Base-by-base conservation (phyloP, 805 yeast genomes). In the Myxozyma neotropica region DNA sequence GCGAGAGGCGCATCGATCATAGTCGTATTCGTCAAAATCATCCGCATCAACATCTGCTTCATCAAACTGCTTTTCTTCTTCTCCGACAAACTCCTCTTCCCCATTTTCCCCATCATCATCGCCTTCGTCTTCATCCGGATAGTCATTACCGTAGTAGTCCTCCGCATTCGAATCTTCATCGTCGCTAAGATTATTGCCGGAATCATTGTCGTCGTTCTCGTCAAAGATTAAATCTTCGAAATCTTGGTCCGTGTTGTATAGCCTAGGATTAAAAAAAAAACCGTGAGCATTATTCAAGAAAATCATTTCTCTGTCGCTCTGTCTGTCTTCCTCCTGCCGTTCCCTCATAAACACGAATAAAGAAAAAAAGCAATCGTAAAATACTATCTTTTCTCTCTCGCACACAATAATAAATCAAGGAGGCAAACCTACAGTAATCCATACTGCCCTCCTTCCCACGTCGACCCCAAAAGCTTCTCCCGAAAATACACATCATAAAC, bases 401-500 rank as follows among this genome's bases (percentile, higher is more conserved):
- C 19, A 6, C 43, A 13, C 43, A 27, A 29, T 12, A 35, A 19
- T 19, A 47, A 33, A 47, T 27, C 39, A 51, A 17, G 17, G 15
- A 42, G n/a, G 21, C 36, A 38, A n/a, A 63, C 66, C 61, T 60
- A 60, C 66, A 63, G 46, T 13, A 63, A 36, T n/a, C 66, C 66
- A 24, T 63, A 63, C 43, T 58, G 64, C 15, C 64, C 65, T 15
- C 66, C 61, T n/a, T 51, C 56, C 59, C 63, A 53, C 65, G 24
- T 63, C 61, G 68, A 67, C 36, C 73, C 70, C 70, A 72, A 69
- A 26, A 70, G 64, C 58, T 75, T 77, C 59, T 84, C 87, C 52
- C 87, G 76, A 75, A 85, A 79, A 73, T 93, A 93, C 10, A 93
- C 91, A 73, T 93, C 99, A 69, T 90, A 93, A 19, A 93, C 98